A percentile compares a stretch with the other conserved stretches of the same genome.
Evolutionary conservation across 257 asterid species (phyloP).

Genomic region (Apocynum venetum): DNA sequence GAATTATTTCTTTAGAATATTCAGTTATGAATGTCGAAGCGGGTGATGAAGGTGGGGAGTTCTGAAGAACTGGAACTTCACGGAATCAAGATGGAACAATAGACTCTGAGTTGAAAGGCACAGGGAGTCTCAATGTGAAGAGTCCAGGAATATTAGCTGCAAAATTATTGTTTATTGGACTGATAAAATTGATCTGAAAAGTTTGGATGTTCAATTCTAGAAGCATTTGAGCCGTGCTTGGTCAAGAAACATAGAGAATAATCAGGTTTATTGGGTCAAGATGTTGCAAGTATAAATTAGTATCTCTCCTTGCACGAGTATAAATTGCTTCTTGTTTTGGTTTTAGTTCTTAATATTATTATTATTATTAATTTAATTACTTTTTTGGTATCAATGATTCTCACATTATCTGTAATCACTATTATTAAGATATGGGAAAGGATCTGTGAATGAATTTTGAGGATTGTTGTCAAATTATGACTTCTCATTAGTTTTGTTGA

Average conservation of each 20-base stretch:
- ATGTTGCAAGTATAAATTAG: conserved; percentile 70
- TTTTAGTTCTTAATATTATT: not conserved
- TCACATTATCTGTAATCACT: not conserved
- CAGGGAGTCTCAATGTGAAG: conserved; percentile 29
- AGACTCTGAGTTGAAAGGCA: conserved; percentile 50
- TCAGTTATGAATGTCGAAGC: conserved; percentile 48
- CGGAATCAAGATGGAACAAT: conserved; percentile 29
- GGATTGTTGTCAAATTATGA: not conserved
- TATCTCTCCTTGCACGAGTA: not conserved
- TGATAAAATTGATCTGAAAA: conserved; percentile 80
- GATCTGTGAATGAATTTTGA: not conserved
- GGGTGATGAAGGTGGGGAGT: conserved; percentile 33
- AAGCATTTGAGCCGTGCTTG: conserved; percentile 86
- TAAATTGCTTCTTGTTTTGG: not conserved
- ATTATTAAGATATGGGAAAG: not conserved
- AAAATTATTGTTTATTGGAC: conserved; percentile 92
- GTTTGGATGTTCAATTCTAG: conserved; percentile 78
- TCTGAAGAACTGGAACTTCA: conserved; percentile 24
- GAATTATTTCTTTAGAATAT: not conserved
- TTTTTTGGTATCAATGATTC: not conserved
- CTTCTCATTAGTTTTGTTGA: not conserved
- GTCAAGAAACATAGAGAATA: conserved; percentile 56
- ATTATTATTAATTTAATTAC: not conserved
- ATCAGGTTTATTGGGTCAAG: conserved; percentile 71
- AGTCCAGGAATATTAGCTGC: conserved; percentile 49